Percentiles rank a stretch among this genome's conserved stretches.
Evolutionary conservation across 192 early-diverging fungal species (phyloP).

Genomic region (Thamnidium elegans): DNA sequence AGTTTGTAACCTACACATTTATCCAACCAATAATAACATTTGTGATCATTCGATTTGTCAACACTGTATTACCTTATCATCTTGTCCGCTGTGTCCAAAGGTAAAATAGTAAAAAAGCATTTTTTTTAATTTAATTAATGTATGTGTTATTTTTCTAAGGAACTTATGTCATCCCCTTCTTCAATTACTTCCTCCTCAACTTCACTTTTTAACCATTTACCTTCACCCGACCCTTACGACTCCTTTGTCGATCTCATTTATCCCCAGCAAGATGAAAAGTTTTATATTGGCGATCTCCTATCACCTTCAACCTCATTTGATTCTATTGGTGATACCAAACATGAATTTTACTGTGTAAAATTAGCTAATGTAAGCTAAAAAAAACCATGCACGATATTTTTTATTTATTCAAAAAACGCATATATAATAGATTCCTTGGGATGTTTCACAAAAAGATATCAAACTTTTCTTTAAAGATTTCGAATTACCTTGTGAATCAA

Average conservation of each 20-base stretch:
- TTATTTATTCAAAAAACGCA: too few relatives aligned
- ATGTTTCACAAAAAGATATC: constrained; percentile 56
- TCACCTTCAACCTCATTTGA: not conserved
- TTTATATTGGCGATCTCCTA: constrained; percentile 1
- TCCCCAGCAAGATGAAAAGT: not conserved
- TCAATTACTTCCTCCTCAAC: not conserved
- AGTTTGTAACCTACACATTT: not conserved
- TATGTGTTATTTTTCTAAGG: not conserved
- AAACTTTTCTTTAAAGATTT: constrained; percentile 40
- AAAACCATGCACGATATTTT: not conserved
- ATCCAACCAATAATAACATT: not conserved
- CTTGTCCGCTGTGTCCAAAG: constrained; percentile 6
- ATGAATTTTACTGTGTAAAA: constrained; percentile 12
- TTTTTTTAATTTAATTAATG: not conserved
- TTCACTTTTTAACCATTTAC: not conserved
- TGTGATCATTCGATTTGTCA: constrained; percentile 11
- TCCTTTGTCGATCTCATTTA: not conserved
- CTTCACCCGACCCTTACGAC: too few relatives aligned
- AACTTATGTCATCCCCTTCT: not conserved
- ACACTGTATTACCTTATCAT: not conserved
- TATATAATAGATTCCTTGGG: constrained; percentile 50
- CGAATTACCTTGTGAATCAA: constrained; percentile 39
- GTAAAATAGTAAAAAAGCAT: not conserved
- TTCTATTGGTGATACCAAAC: not conserved
- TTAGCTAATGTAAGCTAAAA: constrained; percentile 12